Conservation (phyloP, 306 rosid species). For the Lathyrus oleraceus region DNA sequence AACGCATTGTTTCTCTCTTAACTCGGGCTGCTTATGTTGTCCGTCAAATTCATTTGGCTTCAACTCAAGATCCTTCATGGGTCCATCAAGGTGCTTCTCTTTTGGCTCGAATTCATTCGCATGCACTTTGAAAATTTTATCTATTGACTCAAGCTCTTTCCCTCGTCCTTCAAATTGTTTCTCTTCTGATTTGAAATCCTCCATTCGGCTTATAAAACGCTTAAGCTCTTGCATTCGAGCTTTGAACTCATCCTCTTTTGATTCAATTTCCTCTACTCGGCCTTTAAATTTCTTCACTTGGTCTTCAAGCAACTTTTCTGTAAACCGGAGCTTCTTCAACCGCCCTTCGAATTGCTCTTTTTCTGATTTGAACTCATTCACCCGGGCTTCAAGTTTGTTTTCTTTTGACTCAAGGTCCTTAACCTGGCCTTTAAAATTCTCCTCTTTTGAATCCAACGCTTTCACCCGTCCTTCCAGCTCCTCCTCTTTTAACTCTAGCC, state of each 20-base stretch:
- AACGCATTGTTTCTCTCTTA: not conserved
- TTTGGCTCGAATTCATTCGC: not conserved
- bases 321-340: not conserved
- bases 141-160: not conserved
- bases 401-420: conserved; percentile 24
- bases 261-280: not conserved
- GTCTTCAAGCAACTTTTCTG: not conserved
- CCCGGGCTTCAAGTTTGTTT: not conserved
- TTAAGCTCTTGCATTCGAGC: not conserved
- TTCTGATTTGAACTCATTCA: conserved; percentile 21
- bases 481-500: not conserved
- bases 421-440: not conserved
- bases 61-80: conserved; percentile 26
- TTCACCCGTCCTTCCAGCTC: not conserved
- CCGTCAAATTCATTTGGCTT: conserved; percentile 34
- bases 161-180: not conserved
- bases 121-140: not conserved
- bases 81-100: not conserved
- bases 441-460: not conserved
- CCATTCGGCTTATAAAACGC: not conserved
- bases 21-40: not conserved
- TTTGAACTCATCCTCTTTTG: not conserved
- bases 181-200: not conserved
- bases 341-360: not conserved
- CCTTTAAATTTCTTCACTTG: not conserved